phyloP scores from a whole-genome alignment of 257 asterid species.

The Solanum piurae region DNA sequence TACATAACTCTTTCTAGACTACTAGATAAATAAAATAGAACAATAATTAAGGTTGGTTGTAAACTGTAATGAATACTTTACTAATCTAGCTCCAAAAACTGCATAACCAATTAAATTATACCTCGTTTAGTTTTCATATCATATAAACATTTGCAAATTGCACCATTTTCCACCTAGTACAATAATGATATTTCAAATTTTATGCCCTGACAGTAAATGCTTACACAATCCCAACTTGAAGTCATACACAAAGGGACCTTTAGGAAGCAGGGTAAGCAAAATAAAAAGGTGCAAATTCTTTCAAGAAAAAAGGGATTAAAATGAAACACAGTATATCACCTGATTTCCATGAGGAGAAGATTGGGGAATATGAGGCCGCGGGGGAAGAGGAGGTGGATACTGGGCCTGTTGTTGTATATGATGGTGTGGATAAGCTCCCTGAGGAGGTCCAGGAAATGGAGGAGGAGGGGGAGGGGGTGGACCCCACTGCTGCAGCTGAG shows the following conservation, averaged over 20 bases:
- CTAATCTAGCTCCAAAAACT: background rate
- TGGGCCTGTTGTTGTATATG: slow-evolving; percentile 36
- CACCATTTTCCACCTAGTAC: background rate
- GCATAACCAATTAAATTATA: background rate
- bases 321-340: background rate
- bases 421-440: slow-evolving; percentile 31
- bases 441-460: slow-evolving; percentile 7
- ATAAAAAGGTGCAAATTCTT: background rate
- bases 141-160: background rate
- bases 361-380: slow-evolving; percentile 46
- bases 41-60: background rate
- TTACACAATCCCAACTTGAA: background rate
- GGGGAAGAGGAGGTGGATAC: slow-evolving; percentile 51
- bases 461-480: slow-evolving; percentile 24
- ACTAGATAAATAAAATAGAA: background rate
- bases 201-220: background rate
- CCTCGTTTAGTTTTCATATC: background rate
- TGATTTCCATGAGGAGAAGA: slow-evolving; percentile 35
- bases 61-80: background rate
- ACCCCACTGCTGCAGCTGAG: slow-evolving; percentile 27
- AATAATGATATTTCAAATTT: background rate
- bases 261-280: background rate
- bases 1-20: background rate
- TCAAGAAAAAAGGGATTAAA: background rate
- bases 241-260: background rate